Evolutionary conservation across 306 rosid genomes (phyloP), one percentile per base, ranked within the genome.

Genomic region (Citrullus amarus): DNA sequence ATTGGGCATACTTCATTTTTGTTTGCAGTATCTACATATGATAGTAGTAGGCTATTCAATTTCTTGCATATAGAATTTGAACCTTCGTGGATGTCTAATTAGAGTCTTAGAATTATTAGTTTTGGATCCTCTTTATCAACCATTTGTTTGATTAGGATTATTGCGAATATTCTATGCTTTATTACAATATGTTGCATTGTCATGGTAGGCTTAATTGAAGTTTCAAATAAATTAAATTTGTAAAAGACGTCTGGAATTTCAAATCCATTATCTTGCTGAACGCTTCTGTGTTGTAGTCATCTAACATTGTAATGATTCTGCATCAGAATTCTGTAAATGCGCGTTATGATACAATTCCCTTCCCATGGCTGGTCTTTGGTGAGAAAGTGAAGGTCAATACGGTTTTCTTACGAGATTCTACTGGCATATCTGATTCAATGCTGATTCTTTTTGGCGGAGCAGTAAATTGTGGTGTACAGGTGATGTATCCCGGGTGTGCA

Each of bases 281-380:
- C 32, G 15, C 39, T 46, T 39, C 76, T 7, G 51, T 70, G 48
- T 43, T 15, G n/a, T 48, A 48, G 41, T 20, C 41, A 73, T 81
- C 53, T 28, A 13, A 65, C 54, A 44, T 36, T 79, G 11, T n/a
- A 72, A 44, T 73, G 73, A 53, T 85, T 83, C 83, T 86, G 80
- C 53, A 79, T 73, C 96, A 95, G 98, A 92, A 95, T 83, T 95
- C 97, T 9, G 98, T 95, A 81, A 95, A 95, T 80, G 92, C 92
- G 15, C 96, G 97, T 11, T 92, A 87, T 87, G 96, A 95, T 80
- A 92, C 96, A 54, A 95, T 95, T 86, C 91, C 96, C 68, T 92
- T 92, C 80, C 98, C 98, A 34, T 95, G 98, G 98, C 84, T 95
- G 88, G 97, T 92, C 78, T 95, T 95, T 81, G 93, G 95, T 17